These are phyloP conservation scores for Quercus cerris DNA, from an alignment of 306 rosid genomes.

Conservation along the genomic window DNA sequence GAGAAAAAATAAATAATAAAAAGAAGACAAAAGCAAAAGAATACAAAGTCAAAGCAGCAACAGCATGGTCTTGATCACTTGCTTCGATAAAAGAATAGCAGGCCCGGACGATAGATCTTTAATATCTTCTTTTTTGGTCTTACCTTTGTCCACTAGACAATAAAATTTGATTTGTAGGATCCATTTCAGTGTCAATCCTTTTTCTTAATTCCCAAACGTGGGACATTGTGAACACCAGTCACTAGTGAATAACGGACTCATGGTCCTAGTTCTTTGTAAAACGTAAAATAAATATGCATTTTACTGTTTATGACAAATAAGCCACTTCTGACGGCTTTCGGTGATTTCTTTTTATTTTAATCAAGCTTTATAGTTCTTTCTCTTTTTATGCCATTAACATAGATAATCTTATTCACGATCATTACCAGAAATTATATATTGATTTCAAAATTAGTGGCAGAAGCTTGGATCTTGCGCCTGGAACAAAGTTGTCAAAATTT, in stretches of 20 bases:
- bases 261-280: background rate
- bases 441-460: background rate
- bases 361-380: background rate
- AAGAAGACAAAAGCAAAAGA: no score
- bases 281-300: background rate
- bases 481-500: background rate
- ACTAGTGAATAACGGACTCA: background rate
- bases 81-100: no score
- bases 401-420: no score
- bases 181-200: background rate
- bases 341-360: background rate
- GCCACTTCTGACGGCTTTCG: background rate
- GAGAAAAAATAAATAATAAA: no score
- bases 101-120: background rate
- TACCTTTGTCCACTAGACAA: background rate
- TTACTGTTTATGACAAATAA: background rate
- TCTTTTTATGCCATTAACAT: background rate
- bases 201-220: background rate
- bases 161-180: background rate
- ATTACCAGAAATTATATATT: background rate
- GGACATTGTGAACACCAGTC: background rate
- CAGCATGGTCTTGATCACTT: no score
- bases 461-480: background rate
- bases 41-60: no score
- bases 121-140: background rate